Percentiles rank a stretch among this genome's conserved stretches.
Evolutionary conservation across 2,329 filamentous ascomycete species (phyloP).

Genomic region (Exophiala sideris): DNA sequence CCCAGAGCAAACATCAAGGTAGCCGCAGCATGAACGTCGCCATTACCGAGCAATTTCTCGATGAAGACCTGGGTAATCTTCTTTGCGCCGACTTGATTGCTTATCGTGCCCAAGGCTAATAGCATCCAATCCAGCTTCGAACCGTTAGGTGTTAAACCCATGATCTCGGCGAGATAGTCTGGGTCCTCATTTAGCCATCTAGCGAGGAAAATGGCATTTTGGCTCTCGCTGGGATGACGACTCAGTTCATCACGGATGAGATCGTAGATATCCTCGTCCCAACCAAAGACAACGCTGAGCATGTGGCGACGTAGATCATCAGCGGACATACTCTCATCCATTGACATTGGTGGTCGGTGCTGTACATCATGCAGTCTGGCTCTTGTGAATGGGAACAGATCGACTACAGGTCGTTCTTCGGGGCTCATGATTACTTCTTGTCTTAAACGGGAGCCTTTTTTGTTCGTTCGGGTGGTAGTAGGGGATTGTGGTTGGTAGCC

Average conservation of each 20-base stretch:
- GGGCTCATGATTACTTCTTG: slow-evolving; percentile 79
- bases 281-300: slow-evolving; percentile 91
- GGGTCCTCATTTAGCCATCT: slow-evolving; percentile 85
- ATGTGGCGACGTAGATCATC: slow-evolving; percentile 85
- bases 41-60: slow-evolving; percentile 81
- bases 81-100: slow-evolving; percentile 72
- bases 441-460: slow-evolving; percentile 64
- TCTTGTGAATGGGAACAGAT: slow-evolving; percentile 83
- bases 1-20: slow-evolving; percentile 91
- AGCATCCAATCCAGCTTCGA: slow-evolving; percentile 97
- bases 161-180: slow-evolving; percentile 70
- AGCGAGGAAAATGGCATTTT: slow-evolving; percentile 74
- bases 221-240: slow-evolving; percentile 68
- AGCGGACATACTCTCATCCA: slow-evolving; percentile 60
- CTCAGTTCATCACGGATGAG: slow-evolving; percentile 78
- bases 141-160: slow-evolving; percentile 74
- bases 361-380: slow-evolving; percentile 77
- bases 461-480: slow-evolving; percentile 42
- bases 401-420: slow-evolving; percentile 66
- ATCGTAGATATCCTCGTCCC: slow-evolving; percentile 78
- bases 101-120: slow-evolving; percentile 84
- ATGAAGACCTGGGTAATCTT: slow-evolving; percentile 89
- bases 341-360: slow-evolving; percentile 65
- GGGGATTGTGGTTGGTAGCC: slow-evolving; percentile 47
- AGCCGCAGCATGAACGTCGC: slow-evolving; percentile 86